Base-by-base conservation (phyloP, 768 basidiomycete species). In the Roridomyces roridus region DNA sequence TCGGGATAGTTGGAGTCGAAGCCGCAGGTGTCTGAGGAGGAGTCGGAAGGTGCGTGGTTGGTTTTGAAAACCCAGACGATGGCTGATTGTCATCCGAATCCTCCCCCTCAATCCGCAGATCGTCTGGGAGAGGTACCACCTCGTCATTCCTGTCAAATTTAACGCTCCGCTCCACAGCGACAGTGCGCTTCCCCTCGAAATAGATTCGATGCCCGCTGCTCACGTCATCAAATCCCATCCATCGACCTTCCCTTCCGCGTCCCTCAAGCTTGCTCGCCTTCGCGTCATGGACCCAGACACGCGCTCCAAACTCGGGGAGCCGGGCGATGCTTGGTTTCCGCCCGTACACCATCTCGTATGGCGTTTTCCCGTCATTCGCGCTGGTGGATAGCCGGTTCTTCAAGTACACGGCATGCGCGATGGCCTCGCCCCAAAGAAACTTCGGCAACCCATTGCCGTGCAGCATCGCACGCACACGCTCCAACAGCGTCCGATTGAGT, bases 211-310 rank as follows among this genome's bases (percentile, higher is more conserved):
- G 68, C 0, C 67, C 71, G 20, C 66, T 70, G 49, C 68, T 72
- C 29, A 73, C 58, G 2, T 65, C 47, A 55, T 76, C 70, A 62
- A 69, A 73, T 0, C 77, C 74, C 8, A 78, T 57, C 70, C 71
- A 80, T 9, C 59, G 54, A 2, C 72, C 72, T 18, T 70, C 62
- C 4, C 60, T 46, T 10, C 62, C 64, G 8, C 60, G 24, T 17
- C 62, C 54, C 5, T 69, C 70, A 0, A 76, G 59, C 55, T 76
- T 75, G 14, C 50, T 45, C 11, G 44, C 59, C 10, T 42, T 57
- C 0, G 25, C 42, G 26, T 62, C 56, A 5, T 71, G 63, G 0
- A 74, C 67, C 55, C 51, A 72, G 3, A 60, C 57, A 7, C 37
- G 43, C 2, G 52, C 45, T 5, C 71, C 70, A 59, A 64, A 72